Evolutionary conservation across 2,329 filamentous ascomycete species (phyloP), one percentile per base, ranked within the genome.

Genomic region (Trichoderma sp.): DNA sequence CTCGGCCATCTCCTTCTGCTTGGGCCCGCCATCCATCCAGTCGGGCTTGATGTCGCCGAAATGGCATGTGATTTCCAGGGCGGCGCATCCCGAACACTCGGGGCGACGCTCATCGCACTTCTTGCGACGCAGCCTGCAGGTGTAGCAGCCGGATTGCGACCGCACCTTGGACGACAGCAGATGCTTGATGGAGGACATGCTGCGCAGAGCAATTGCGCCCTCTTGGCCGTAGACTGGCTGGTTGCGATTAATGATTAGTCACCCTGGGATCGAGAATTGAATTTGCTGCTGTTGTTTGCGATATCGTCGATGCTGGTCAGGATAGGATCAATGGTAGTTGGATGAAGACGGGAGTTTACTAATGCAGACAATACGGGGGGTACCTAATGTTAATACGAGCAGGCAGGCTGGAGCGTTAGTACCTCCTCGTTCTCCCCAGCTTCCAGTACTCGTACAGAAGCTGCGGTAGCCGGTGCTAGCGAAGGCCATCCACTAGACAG

Each of bases 71-170:
- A 90, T 90, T 63, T 86, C 82, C n/a, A 91, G 84, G 2, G 80
- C 77, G 15, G 79, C 77, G 78, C 88, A 91, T 43, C 77, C 80
- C 6, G 83, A 80, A 77, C 88, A 91, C 11, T 83, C 76, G 12
- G 88, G 87, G 2, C 81, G 83, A 28, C 75, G 80, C 76, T 88
- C 86, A 73, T 89, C 87, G 75, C 88, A 91, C 76, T 89, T 90
- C 76, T 90, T 91, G 74, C 86, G 86, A 23, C 88, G 85, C 12
- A 90, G 82, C 26, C 88, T 85, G 75, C 88, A 90, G 3, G 87
- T 90, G 87, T 87, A 90, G 76, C 88, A 90, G 72, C 87, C 87
- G 8, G 81, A 83, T 64, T 82, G 82, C 72, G 82, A 84, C 53
- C 84, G 81, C 32, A 81, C 71, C 53, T 72, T 72, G 71, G 66